Evolutionary conservation across 2,329 filamentous ascomycete species (phyloP), one percentile per base, ranked within the genome.

Genomic region (Hypoxylon sp.): DNA sequence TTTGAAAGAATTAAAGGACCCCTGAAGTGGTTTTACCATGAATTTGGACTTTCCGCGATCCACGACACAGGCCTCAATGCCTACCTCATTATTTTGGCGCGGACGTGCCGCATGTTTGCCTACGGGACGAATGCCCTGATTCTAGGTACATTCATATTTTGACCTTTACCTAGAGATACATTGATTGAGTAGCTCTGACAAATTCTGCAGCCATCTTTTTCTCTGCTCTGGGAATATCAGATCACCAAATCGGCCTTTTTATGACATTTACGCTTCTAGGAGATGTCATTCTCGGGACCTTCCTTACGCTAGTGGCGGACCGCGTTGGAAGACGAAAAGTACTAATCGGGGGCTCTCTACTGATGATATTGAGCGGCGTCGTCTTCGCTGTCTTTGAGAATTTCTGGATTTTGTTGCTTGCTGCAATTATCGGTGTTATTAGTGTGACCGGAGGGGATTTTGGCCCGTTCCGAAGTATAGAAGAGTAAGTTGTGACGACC

Each of bases 401-500:
- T 65, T 91, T 85, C 70, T 90, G 87, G 87, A 77, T 88, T 13
- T 77, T 90, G 5, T 76, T 90, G 2, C 70, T 82, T 0, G 88
- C 88, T 0, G 87, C 87, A 0, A 82, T 90, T 2, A 78, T 89
- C 2, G 88, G 89, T 1, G 87, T 90, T 3, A 85, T 90, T 57
- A 89, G 85, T 75, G 84, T 88, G 0, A 89, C 81, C 1, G 89
- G 89, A 5, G 85, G 87, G 14, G 90, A 91, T 70, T 90, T 91
- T 74, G 90, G 89, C 0, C 89, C 90, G 0, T 91, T 91, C 70
- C 81, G 89, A 38, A 87, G 87, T 2, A 87, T 92, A 32, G 90
- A 91, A 74, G 89, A 91, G 80, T 77, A 41, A 38, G 75, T 69
- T 2, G 3, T 34, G 5, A 46, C 11, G 3, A n/a, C 9, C 5